A percentile compares a stretch with the other conserved stretches of the same genome.
Evolutionary conservation across 1,139 yeast genomes (phyloP).

Genomic region (Saccharomyces hybrid): DNA sequence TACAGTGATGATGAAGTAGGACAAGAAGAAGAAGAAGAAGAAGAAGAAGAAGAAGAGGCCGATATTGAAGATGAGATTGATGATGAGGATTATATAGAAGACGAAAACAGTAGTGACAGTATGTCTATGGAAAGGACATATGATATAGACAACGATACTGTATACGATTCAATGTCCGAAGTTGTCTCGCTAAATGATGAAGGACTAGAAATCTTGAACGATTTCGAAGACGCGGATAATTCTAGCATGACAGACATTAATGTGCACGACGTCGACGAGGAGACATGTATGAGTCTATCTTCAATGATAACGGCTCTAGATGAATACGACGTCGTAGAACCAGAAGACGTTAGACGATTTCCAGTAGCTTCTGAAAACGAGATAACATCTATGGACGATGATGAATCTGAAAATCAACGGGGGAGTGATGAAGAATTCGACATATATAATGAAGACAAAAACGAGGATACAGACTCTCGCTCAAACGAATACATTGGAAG

Average conservation of each 20-base stretch:
- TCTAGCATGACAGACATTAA: not conserved
- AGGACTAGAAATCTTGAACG: conserved; percentile 2
- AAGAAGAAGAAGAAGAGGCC: not conserved
- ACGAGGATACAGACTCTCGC: not conserved
- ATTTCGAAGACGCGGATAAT: not conserved
- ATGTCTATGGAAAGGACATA: not conserved
- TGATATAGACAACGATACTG: conserved; percentile 3
- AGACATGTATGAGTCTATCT: conserved; percentile 6
- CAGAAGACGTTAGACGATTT: conserved; percentile 3
- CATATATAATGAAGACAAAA: not conserved
- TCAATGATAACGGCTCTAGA: conserved; percentile 21
- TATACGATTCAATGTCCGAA: conserved; percentile 3
- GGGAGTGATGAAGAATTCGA: conserved; percentile 7
- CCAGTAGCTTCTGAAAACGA: not conserved
- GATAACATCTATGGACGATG: not conserved
- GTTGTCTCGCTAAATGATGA: conserved; percentile 4
- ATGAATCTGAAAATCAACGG: conserved; percentile 5
- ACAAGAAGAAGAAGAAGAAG: no score
- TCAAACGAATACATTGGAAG: conserved; percentile 6
- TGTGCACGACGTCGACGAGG: not conserved
- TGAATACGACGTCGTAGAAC: conserved; percentile 19
- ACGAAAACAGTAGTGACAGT: conserved; percentile 2
- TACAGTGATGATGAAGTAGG: not conserved
- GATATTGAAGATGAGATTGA: conserved; percentile 8
- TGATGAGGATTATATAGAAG: conserved; percentile 3